These are phyloP conservation scores for Tanacetum coccineum DNA, from an alignment of 129 eudicot species.

Conservation along the genomic window DNA sequence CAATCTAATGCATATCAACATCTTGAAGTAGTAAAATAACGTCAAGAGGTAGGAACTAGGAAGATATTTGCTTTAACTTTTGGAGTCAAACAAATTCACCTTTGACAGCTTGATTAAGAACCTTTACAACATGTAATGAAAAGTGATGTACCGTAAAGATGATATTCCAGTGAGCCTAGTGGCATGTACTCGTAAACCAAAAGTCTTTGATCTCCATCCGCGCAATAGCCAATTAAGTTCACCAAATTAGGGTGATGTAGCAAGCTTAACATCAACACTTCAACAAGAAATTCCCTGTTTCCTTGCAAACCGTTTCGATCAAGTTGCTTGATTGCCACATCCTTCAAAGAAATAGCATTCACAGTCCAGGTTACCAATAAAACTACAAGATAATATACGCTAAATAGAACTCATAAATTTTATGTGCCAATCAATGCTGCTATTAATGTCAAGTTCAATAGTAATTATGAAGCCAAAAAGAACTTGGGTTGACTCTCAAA, in stretches of 20 bases:
- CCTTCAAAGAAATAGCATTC: conserved; percentile 25
- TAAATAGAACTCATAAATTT: neutral
- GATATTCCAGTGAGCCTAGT: conserved; percentile 78
- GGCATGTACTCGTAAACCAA: conserved; percentile 78
- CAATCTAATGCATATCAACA: neutral
- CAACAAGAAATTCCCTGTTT: conserved; percentile 77
- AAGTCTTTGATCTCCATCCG: conserved; percentile 83
- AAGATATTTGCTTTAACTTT: neutral
- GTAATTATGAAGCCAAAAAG: neutral
- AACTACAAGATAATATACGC: neutral
- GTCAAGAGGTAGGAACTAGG: neutral
- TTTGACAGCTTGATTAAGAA: neutral
- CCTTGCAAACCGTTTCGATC: conserved; percentile 80
- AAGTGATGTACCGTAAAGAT: conserved; percentile 52
- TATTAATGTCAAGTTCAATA: neutral
- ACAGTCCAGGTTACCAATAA: neutral
- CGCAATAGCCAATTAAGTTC: conserved; percentile 77
- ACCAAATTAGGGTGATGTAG: conserved; percentile 77
- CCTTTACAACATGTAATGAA: neutral
- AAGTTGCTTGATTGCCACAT: conserved; percentile 84
- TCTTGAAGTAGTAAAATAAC: neutral
- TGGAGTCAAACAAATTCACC: neutral
- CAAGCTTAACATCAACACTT: conserved; percentile 73
- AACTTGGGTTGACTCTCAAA: neutral
- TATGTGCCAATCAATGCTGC: neutral